These are phyloP conservation scores for Sechiopsis laciniata DNA, from an alignment of 306 rosid species.

Conservation along the genomic window DNA sequence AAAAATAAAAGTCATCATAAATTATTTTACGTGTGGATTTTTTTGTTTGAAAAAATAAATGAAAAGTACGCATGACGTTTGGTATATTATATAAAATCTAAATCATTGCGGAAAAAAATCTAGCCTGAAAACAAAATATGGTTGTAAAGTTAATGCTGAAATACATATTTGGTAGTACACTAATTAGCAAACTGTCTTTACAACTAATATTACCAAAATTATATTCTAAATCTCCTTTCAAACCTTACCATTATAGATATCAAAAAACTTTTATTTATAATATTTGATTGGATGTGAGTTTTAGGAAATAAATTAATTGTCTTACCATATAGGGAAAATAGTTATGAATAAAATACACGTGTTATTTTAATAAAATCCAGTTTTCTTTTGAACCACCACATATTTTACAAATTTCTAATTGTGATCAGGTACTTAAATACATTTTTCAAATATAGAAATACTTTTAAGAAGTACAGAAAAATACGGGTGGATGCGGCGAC, in stretches of 20 bases:
- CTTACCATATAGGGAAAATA: not conserved
- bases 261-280: not conserved
- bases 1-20: not conserved
- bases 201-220: conserved; percentile 1
- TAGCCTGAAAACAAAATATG: not conserved
- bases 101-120: not conserved
- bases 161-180: not conserved
- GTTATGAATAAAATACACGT: not conserved
- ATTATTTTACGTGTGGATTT: not conserved
- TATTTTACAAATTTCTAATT: not conserved
- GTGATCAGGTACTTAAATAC: not conserved
- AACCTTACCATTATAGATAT: not conserved
- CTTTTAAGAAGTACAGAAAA: too few relatives aligned
- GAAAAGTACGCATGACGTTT: not conserved
- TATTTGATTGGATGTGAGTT: not conserved
- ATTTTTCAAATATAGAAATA: not conserved
- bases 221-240: not conserved
- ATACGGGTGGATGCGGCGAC: too few relatives aligned
- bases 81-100: not conserved
- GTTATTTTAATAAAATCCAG: not conserved
- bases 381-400: not conserved
- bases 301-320: not conserved
- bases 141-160: not conserved
- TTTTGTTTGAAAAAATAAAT: not conserved
- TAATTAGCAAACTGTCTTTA: not conserved